Evolutionary conservation across 441 rosid species (phyloP).

Genomic region (Isatis lusitanica): DNA sequence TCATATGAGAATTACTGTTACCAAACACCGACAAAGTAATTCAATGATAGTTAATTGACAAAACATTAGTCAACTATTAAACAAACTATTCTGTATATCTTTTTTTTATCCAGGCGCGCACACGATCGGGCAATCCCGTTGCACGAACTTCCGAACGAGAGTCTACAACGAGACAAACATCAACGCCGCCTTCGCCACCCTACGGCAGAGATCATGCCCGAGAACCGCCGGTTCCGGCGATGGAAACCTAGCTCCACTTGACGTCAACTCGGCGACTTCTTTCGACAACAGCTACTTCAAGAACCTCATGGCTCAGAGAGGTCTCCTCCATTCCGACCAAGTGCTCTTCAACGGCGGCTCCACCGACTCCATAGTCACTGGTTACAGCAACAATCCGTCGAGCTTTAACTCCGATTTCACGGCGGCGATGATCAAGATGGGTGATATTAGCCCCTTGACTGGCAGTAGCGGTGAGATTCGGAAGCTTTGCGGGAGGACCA

Average conservation of each 20-base stretch:
- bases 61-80: constrained; percentile 2
- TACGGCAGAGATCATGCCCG: constrained; percentile 60
- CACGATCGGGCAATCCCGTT: constrained; percentile 73
- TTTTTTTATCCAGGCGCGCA: constrained; percentile 45
- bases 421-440: constrained; percentile 84
- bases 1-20: neutral
- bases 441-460: constrained; percentile 78
- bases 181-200: constrained; percentile 55
- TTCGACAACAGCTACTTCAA: constrained; percentile 75
- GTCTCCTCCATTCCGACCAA: constrained; percentile 86
- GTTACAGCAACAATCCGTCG: constrained; percentile 43
- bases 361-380: constrained; percentile 59
- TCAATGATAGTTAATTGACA: neutral
- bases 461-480: constrained; percentile 77
- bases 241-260: constrained; percentile 80
- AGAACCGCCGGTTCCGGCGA: constrained; percentile 54
- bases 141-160: constrained; percentile 56
- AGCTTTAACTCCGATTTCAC: constrained; percentile 62
- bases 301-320: constrained; percentile 57
- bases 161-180: constrained; percentile 76
- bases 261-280: constrained; percentile 51
- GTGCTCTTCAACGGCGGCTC: constrained; percentile 71
- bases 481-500: constrained; percentile 59
- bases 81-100: neutral
- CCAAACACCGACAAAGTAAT: constrained; percentile 8